These are phyloP conservation scores for Madurella fahalii DNA, from an alignment of 2,329 filamentous ascomycete species.

Conservation along the genomic window DNA sequence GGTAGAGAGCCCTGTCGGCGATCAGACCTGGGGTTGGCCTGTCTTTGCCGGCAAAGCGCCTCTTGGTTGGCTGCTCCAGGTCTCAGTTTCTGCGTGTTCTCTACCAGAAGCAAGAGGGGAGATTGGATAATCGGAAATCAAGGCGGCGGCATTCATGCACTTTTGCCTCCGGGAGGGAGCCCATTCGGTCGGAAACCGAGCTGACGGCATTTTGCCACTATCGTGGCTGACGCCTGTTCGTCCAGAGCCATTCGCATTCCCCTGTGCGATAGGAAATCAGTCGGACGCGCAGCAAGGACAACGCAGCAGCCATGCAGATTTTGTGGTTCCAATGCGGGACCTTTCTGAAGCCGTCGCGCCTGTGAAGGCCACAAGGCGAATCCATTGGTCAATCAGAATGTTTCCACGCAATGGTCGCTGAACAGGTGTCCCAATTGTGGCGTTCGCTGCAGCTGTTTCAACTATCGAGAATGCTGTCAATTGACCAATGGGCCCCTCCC, in stretches of 20 bases:
- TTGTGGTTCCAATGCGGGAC: constrained; percentile 11
- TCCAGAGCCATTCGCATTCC: neutral
- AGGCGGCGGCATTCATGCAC: constrained; percentile 14
- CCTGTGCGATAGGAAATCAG: too few relatives aligned
- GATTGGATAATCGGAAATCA: neutral
- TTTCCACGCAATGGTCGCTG: constrained; percentile 7
- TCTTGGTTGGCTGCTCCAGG: neutral
- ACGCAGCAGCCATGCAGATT: constrained; percentile 5
- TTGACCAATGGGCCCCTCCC: constrained; percentile 5
- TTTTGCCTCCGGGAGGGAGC: constrained; percentile 12
- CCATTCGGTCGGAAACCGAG: constrained; percentile 11
- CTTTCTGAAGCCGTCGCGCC: too few relatives aligned
- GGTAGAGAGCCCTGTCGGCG: constrained; percentile 15
- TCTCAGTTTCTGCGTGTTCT: neutral
- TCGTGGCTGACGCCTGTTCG: constrained; percentile 11
- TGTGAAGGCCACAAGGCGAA: neutral
- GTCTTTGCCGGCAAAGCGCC: neutral
- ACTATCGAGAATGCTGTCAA: neutral
- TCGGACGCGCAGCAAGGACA: neutral
- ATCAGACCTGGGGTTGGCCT: constrained; percentile 15
- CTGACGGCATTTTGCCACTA: neutral
- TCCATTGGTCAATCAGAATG: neutral
- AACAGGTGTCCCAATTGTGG: neutral
- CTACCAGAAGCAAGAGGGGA: too few relatives aligned
- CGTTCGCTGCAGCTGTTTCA: neutral